phyloP scores from a whole-genome alignment of 306 rosid genomes.

The Potentilla sterilis region DNA sequence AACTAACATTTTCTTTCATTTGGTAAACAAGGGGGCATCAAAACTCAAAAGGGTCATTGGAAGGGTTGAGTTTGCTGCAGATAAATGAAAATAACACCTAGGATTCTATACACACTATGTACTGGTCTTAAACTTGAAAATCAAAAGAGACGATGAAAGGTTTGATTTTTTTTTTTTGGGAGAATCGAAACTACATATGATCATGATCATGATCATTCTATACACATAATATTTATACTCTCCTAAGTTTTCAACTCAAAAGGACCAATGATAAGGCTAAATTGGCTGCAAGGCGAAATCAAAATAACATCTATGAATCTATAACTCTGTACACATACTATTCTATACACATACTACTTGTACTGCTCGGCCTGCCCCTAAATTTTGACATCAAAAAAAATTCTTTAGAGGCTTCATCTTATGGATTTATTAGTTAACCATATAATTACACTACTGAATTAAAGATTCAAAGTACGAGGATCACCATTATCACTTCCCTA shows the following conservation, averaged over 20 bases:
- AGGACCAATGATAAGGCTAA: not conserved
- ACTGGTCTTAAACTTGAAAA: no score
- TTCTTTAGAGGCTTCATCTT: not conserved
- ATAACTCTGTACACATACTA: no score
- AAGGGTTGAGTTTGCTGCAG: no score
- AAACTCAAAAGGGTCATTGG: not conserved
- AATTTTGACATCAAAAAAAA: not conserved
- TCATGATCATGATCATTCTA: no score
- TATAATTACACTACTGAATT: not conserved
- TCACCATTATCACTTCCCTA: not conserved
- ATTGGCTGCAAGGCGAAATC: not conserved
- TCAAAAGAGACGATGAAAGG: no score
- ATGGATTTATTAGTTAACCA: not conserved
- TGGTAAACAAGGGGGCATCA: not conserved
- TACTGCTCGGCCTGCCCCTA: not conserved
- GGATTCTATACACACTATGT: no score
- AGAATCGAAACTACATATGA: no score
- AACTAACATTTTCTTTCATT: not conserved
- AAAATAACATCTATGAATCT: not conserved
- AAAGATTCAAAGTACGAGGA: not conserved
- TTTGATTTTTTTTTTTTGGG: no score
- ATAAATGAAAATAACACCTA: no score
- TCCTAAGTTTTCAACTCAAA: not conserved
- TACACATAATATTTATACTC: not conserved
- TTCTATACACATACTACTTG: not conserved